phyloP scores from a whole-genome alignment of 1,284 basidiomycete genomes.

The Veloboletus limbatus region DNA sequence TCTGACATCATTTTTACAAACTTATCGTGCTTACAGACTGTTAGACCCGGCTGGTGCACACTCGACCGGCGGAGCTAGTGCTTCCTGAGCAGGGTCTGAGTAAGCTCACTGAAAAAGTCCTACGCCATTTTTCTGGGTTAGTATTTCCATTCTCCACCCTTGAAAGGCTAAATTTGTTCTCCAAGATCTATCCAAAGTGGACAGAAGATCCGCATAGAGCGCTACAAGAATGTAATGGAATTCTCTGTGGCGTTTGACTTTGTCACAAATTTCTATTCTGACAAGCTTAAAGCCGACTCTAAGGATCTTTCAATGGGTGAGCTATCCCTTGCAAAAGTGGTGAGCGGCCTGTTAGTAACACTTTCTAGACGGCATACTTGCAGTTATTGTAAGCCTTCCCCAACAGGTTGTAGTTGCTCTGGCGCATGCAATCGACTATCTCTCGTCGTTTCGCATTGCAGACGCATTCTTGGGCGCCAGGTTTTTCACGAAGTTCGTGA shows the following conservation, averaged over 20 bases:
- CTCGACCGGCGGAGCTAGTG: conserved; percentile 81
- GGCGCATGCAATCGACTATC: conserved; percentile 74
- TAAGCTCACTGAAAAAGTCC: conserved; percentile 73
- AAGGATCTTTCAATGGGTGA: conserved; percentile 49
- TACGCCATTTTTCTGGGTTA: conserved; percentile 66
- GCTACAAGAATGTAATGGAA: conserved; percentile 53
- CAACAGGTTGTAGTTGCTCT: conserved; percentile 73
- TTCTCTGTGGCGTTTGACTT: conserved; percentile 75
- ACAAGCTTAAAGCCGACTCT: conserved; percentile 46
- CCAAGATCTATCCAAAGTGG: conserved; percentile 44
- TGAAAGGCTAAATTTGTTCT: conserved; percentile 12
- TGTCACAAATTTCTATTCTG: conserved; percentile 72
- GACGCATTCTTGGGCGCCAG: conserved; percentile 72
- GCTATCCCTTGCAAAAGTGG: not conserved
- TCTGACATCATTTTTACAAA: not conserved
- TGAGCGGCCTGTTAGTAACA: not conserved
- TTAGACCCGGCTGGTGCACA: conserved; percentile 81
- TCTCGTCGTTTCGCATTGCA: conserved; percentile 74
- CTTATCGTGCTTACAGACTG: conserved; percentile 4
- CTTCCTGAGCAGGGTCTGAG: conserved; percentile 64
- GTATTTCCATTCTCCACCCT: conserved; percentile 19
- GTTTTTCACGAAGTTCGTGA: conserved; percentile 79
- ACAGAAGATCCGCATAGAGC: conserved; percentile 60
- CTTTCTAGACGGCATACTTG: conserved; percentile 52
- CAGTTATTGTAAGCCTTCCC: conserved; percentile 70